Percentiles rank a stretch among this genome's conserved stretches.
phyloP scores from a whole-genome alignment of 2,329 filamentous ascomycete species.

The Aureobasidium uvarum region DNA sequence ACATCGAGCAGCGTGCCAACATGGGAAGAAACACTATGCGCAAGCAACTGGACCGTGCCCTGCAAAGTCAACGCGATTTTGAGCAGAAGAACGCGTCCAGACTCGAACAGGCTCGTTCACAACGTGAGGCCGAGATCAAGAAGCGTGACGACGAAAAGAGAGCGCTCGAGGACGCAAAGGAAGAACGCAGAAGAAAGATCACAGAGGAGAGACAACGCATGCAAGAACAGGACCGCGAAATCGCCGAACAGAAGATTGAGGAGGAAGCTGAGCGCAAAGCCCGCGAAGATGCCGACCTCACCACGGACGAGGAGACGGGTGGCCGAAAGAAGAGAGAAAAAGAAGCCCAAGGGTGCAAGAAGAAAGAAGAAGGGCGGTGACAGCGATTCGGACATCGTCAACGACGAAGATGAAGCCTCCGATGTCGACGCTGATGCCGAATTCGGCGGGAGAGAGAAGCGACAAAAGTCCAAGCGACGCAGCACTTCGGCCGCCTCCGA shows the following conservation, averaged over 20 bases:
- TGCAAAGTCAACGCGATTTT: constrained; percentile 83
- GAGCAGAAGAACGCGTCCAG: constrained; percentile 91
- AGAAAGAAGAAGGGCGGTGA: constrained; percentile 58
- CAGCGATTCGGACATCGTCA: constrained; percentile 39
- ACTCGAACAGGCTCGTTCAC: constrained; percentile 73
- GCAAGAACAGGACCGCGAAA: constrained; percentile 66
- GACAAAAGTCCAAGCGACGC: constrained; percentile 37
- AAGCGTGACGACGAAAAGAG: constrained; percentile 74
- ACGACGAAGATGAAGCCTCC: constrained; percentile 42
- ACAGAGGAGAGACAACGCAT: constrained; percentile 83
- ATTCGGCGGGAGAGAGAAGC: constrained; percentile 40
- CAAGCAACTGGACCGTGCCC: constrained; percentile 82
- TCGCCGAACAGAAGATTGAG: constrained; percentile 68
- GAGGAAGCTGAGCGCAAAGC: constrained; percentile 64
- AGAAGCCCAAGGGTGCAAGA: constrained; percentile 50
- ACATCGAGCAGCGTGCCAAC: constrained; percentile 91
- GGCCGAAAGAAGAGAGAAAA: constrained; percentile 77
- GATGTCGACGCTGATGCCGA: constrained; percentile 47
- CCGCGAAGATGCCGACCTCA: constrained; percentile 67
- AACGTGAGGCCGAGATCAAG: constrained; percentile 75
- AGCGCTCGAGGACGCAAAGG: constrained; percentile 65
- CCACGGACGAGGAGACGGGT: constrained; percentile 76
- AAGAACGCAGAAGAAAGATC: constrained; percentile 74
- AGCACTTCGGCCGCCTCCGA: constrained; percentile 43
- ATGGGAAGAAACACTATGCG: constrained; percentile 96